Conservation (phyloP, 2,329 filamentous ascomycete genomes). For the Botryotinia globosa region DNA sequence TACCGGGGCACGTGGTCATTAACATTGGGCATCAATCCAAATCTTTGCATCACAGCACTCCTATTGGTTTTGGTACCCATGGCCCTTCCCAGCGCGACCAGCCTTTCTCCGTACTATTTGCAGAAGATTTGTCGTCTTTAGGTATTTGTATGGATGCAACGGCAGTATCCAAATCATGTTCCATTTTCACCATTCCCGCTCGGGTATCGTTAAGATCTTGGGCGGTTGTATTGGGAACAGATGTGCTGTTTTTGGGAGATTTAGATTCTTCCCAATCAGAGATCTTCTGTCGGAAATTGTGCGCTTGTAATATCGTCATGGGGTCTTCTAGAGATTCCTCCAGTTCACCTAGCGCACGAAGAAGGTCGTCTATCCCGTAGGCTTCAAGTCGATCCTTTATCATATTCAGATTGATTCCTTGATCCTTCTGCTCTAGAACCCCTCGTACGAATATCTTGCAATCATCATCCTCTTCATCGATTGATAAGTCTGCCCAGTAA, state of each 20-base stretch:
- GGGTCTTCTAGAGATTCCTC: conserved; percentile 26
- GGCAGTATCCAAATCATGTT: conserved; percentile 22
- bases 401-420: conserved; percentile 20
- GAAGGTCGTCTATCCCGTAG: conserved; percentile 29
- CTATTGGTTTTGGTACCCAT: conserved; percentile 30
- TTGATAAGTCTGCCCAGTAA: conserved; percentile 66
- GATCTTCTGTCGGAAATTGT: conserved; percentile 46
- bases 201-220: conserved; percentile 26
- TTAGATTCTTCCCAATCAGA: conserved; percentile 26
- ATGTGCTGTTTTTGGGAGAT: not conserved
- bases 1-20: not conserved
- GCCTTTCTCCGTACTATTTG: conserved; percentile 4
- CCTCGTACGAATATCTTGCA: conserved; percentile 29
- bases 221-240: not conserved
- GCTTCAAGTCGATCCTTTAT: conserved; percentile 22
- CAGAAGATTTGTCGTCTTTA: not conserved
- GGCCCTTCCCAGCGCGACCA: conserved; percentile 25
- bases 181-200: conserved; percentile 29
- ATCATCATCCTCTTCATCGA: conserved; percentile 20
- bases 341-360: conserved; percentile 30
- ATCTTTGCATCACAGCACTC: conserved; percentile 13
- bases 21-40: not conserved
- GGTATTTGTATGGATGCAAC: not conserved
- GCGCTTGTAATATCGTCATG: conserved; percentile 23
- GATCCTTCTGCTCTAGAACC: conserved; percentile 31